phyloP scores from a whole-genome alignment of 495 filamentous ascomycete genomes.

The Barbatosphaeria neglecta region DNA sequence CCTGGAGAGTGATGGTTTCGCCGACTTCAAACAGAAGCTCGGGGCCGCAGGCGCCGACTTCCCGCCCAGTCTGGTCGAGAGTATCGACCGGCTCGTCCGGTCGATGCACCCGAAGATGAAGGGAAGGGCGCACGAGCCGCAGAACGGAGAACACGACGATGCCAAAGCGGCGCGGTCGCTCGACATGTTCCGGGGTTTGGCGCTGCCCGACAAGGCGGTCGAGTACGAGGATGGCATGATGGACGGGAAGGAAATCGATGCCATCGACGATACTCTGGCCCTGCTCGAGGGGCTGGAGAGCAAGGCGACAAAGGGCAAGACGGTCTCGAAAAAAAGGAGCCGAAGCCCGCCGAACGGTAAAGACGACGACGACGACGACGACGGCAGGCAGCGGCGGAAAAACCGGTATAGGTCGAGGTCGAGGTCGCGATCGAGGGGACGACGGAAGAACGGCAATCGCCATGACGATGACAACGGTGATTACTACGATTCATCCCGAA shows the following conservation, averaged over 20 bases:
- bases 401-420: slow-evolving; percentile 33
- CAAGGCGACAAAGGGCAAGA: slow-evolving; percentile 42
- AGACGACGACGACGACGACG: slow-evolving; percentile 25
- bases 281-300: slow-evolving; percentile 76
- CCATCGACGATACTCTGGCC: slow-evolving; percentile 89
- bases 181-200: slow-evolving; percentile 75
- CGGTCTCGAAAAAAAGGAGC: slow-evolving; percentile 52
- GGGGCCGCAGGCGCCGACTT: slow-evolving; percentile 75
- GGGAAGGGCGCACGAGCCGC: slow-evolving; percentile 21
- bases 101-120: slow-evolving; percentile 89
- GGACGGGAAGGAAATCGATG: slow-evolving; percentile 25
- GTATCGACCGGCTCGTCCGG: slow-evolving; percentile 74
- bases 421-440: slow-evolving; percentile 41
- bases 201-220: slow-evolving; percentile 70
- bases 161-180: slow-evolving; percentile 23
- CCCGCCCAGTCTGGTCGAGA: slow-evolving; percentile 78
- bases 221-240: slow-evolving; percentile 24
- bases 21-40: slow-evolving; percentile 56
- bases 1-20: slow-evolving; percentile 53
- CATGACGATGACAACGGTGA: slow-evolving; percentile 59
- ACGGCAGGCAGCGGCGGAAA: slow-evolving; percentile 32
- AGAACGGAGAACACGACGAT: slow-evolving; percentile 29
- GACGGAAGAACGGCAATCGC: slow-evolving; percentile 38
- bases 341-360: slow-evolving; percentile 45
- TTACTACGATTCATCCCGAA: slow-evolving; percentile 44